Evolutionary conservation across 495 filamentous ascomycete species (phyloP).

Genomic region (Apiosordaria backusii): DNA sequence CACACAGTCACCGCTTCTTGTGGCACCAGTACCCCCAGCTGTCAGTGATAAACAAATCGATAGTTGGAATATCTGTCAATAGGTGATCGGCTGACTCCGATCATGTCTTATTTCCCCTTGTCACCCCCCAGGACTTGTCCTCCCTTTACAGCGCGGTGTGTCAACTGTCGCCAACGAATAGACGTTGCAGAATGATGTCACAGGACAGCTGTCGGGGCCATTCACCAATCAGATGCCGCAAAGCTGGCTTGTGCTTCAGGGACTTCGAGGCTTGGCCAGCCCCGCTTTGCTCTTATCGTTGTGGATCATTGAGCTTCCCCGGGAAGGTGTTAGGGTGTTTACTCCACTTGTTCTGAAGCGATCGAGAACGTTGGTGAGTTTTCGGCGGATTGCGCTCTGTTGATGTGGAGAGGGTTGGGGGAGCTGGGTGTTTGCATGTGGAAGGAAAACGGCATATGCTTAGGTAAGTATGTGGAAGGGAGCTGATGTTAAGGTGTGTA

Average conservation of each 20-base stretch:
- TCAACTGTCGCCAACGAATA: conserved; percentile 19
- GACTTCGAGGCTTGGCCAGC: not conserved
- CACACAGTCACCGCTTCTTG: conserved; percentile 19
- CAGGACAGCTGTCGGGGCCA: conserved; percentile 15
- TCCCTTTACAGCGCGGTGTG: not conserved
- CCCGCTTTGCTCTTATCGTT: not conserved
- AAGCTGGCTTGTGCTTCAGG: not conserved
- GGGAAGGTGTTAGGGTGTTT: not conserved
- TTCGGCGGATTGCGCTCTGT: not conserved
- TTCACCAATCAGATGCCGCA: conserved; percentile 9
- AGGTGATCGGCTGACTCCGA: conserved; percentile 7
- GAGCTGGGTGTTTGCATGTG: no score
- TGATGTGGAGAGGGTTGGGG: not conserved
- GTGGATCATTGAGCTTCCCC: not conserved
- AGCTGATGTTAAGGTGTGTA: not conserved
- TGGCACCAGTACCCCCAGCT: not conserved
- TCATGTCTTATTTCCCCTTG: not conserved
- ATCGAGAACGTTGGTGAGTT: not conserved
- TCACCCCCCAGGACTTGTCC: not conserved
- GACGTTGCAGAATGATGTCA: conserved; percentile 27
- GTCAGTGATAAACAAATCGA: not conserved
- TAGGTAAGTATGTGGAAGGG: not conserved
- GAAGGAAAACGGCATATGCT: no score
- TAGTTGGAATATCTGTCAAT: not conserved
- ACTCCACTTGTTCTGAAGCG: not conserved